Conservation (phyloP, 805 yeast genomes). For the Candida awuae region DNA sequence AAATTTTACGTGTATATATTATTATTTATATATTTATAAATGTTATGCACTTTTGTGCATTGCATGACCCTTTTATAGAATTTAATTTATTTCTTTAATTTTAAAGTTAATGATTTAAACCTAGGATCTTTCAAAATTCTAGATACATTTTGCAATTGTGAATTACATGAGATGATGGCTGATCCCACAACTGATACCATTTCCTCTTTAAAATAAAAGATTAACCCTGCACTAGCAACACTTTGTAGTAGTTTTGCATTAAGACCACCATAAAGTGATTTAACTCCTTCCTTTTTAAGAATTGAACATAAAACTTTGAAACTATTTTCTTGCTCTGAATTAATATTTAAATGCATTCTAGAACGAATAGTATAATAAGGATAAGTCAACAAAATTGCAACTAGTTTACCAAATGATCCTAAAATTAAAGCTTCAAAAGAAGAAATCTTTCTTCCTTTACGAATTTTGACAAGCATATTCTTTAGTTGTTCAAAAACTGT, state of each 20-base stretch:
- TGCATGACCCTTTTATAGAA: too few relatives aligned
- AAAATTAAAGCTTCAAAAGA: conserved; percentile 73
- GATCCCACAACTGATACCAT: conserved; percentile 31
- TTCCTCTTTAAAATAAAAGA: conserved; percentile 87
- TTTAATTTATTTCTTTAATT: too few relatives aligned
- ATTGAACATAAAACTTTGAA: conserved; percentile 48
- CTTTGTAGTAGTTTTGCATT: conserved; percentile 74
- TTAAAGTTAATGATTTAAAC: too few relatives aligned
- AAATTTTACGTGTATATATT: too few relatives aligned
- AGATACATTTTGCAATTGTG: too few relatives aligned
- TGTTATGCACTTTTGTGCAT: too few relatives aligned
- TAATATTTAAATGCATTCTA: conserved; percentile 64
- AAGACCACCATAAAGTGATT: conserved; percentile 76
- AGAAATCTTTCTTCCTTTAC: conserved; percentile 36
- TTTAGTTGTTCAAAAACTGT: conserved; percentile 84
- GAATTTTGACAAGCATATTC: conserved; percentile 45
- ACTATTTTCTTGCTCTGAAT: conserved; percentile 21
- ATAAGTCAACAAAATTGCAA: conserved; percentile 84
- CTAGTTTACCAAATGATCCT: conserved; percentile 84
- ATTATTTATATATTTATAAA: too few relatives aligned
- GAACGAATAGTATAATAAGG: conserved; percentile 88
- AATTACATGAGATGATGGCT: not conserved
- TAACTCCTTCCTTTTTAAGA: conserved; percentile 60
- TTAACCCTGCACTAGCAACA: conserved; percentile 80
- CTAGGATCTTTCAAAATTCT: too few relatives aligned